Evolutionary conservation across 1,139 yeast genomes (phyloP).

Genomic region (Magnusiomyces clavatus): DNA sequence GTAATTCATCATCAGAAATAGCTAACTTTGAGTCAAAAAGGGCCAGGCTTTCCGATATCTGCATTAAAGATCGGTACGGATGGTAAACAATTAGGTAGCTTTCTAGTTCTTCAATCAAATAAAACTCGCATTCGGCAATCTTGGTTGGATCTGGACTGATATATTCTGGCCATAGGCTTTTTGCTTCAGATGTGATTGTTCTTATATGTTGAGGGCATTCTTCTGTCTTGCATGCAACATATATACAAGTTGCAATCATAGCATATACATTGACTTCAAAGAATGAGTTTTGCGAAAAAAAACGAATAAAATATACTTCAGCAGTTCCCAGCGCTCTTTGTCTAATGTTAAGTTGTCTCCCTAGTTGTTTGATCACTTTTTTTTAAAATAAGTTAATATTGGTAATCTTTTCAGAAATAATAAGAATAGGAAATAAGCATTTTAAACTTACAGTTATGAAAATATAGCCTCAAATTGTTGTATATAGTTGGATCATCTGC

Average conservation of each 20-base stretch:
- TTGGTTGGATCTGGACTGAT: conserved; percentile 87
- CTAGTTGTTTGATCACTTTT: conserved; percentile 56
- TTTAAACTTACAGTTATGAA: conserved; percentile 35
- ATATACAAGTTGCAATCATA: conserved; percentile 75
- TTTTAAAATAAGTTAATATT: conserved; percentile 42
- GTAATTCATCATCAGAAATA: conserved; percentile 62
- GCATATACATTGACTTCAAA: conserved; percentile 78
- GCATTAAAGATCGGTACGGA: conserved; percentile 72
- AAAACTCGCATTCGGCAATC: conserved; percentile 94
- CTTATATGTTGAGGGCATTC: conserved; percentile 94
- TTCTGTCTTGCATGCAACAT: conserved; percentile 87
- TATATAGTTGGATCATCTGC: conserved; percentile 26
- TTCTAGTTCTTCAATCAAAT: conserved; percentile 81
- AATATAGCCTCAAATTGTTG: conserved; percentile 37
- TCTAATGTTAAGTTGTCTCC: conserved; percentile 65
- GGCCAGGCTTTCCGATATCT: conserved; percentile 43
- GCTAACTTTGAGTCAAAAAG: conserved; percentile 29
- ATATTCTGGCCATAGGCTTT: conserved; percentile 91
- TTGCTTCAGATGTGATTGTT: conserved; percentile 72
- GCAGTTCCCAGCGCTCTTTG: conserved; percentile 87
- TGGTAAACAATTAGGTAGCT: conserved; percentile 77
- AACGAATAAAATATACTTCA: conserved; percentile 71
- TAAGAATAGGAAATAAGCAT: neutral
- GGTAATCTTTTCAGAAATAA: conserved; percentile 46
- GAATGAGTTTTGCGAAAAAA: conserved; percentile 62